Evolutionary conservation across 495 filamentous ascomycete genomes (phyloP).

Genomic region (Achaetomiella virescens): DNA sequence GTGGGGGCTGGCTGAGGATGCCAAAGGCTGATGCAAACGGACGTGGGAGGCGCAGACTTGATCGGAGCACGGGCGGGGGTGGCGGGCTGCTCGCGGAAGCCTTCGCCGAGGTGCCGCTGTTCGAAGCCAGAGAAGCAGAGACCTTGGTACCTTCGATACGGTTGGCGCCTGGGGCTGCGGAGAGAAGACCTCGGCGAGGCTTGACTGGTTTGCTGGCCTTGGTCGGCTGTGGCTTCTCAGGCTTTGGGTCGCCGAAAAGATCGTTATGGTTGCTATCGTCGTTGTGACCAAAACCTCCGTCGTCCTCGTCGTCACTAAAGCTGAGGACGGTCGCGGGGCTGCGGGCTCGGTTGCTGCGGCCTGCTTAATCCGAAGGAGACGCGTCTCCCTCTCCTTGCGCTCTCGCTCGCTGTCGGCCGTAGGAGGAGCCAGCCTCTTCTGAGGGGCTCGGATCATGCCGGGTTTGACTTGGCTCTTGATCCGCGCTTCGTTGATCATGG

Average conservation of each 20-base stretch:
- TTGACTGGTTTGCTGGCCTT: not conserved
- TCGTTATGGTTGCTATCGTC: conserved; percentile 5
- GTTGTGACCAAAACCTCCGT: not conserved
- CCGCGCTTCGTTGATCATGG: conserved; percentile 32
- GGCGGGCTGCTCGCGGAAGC: not conserved
- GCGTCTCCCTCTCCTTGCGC: conserved; percentile 19
- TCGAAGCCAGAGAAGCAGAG: not conserved
- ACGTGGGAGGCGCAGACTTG: too few species aligned
- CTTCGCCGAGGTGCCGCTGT: too few species aligned
- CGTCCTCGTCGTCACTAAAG: conserved; percentile 21
- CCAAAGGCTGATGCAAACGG: too few species aligned
- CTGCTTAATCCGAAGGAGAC: conserved; percentile 26
- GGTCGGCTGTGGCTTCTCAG: not conserved
- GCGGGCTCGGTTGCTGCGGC: not conserved
- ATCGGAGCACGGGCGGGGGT: too few species aligned
- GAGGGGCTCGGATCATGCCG: conserved; percentile 3
- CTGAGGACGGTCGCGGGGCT: conserved; percentile 11
- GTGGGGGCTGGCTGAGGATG: not conserved
- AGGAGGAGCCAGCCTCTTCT: not conserved
- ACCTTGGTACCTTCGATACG: not conserved
- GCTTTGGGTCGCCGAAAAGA: conserved; percentile 14
- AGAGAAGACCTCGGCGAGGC: conserved; percentile 4
- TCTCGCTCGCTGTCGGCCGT: not conserved
- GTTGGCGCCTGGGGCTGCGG: conserved; percentile 19
- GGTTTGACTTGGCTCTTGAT: conserved; percentile 24